phyloP scores from a whole-genome alignment of 2,329 filamentous ascomycete genomes.

The Apiospora malaysiana region DNA sequence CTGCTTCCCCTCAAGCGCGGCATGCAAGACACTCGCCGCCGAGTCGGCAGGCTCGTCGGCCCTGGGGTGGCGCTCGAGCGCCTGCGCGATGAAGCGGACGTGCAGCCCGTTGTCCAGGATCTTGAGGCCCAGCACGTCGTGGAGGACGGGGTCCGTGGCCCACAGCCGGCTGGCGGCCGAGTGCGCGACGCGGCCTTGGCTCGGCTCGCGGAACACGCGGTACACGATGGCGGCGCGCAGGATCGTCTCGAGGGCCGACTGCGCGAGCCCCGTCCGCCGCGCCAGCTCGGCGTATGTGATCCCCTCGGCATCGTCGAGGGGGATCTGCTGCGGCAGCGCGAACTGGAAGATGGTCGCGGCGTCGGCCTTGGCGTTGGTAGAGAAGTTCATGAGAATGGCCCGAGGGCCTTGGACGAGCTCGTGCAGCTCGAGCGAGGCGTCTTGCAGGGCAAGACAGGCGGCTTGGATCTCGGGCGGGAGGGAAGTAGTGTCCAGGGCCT shows the following conservation, averaged over 20 bases:
- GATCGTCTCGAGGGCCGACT: conserved; percentile 27
- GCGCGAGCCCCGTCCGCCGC: conserved; percentile 27
- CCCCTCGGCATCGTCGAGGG: conserved; percentile 28
- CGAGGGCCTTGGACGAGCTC: conserved; percentile 11
- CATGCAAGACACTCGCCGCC: conserved; percentile 6
- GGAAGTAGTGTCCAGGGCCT: conserved; percentile 4
- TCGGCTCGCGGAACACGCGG: conserved; percentile 32
- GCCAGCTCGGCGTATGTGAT: conserved; percentile 31
- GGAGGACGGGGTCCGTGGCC: conserved; percentile 30
- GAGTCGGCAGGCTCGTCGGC: conserved; percentile 15
- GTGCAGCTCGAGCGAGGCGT: conserved; percentile 17
- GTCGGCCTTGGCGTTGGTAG: conserved; percentile 20
- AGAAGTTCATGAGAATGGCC: conserved; percentile 18
- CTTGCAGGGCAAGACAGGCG: conserved; percentile 5
- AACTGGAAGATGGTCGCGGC: conserved; percentile 26
- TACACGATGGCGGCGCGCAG: conserved; percentile 32
- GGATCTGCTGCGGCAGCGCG: conserved; percentile 28
- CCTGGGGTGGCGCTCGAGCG: conserved; percentile 8
- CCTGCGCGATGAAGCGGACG: conserved; percentile 12
- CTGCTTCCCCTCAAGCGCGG: not conserved
- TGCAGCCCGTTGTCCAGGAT: conserved; percentile 17
- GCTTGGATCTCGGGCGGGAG: conserved; percentile 5
- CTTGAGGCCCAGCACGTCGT: conserved; percentile 22
- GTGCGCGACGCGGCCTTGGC: conserved; percentile 31
- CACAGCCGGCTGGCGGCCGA: conserved; percentile 31